These are phyloP conservation scores for Gryganskiella cystojenkinii DNA, from an alignment of 192 early-diverging fungal species.

Conservation along the genomic window DNA sequence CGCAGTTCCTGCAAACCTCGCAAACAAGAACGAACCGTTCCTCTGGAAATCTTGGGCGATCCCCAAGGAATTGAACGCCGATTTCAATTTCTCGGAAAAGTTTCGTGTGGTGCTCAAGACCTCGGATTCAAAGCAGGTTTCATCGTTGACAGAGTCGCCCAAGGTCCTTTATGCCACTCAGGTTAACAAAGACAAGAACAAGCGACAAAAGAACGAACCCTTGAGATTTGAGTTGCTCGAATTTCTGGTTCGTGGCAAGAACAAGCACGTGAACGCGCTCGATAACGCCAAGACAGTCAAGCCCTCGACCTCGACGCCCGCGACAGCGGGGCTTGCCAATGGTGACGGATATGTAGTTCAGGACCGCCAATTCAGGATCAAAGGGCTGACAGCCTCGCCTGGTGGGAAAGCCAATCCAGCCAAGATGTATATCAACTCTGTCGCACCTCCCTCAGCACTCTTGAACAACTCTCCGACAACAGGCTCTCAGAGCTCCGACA, in stretches of 20 bases:
- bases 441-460: not conserved
- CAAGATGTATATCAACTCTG: slow-evolving; percentile 1
- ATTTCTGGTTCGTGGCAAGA: not conserved
- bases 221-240: too few relatives aligned
- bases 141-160: too few relatives aligned
- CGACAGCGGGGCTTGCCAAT: not conserved
- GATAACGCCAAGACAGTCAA: not conserved
- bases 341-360: not conserved
- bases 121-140: not conserved
- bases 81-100: slow-evolving; percentile 19
- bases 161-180: too few relatives aligned
- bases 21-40: not conserved
- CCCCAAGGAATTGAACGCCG: not conserved
- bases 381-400: slow-evolving; percentile 7
- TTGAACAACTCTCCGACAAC: not conserved
- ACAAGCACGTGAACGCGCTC: too few relatives aligned
- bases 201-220: too few relatives aligned
- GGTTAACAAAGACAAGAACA: not conserved
- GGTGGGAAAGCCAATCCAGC: slow-evolving; percentile 7
- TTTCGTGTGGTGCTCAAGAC: slow-evolving; percentile 15
- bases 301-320: not conserved
- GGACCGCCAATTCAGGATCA: slow-evolving; percentile 20
- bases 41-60: slow-evolving; percentile 18
- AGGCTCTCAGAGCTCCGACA: too few relatives aligned
- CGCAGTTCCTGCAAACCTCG: not conserved